Evolutionary conservation across 768 basidiomycete genomes (phyloP), one percentile per base, ranked within the genome.

Genomic region (Neoboletus magnificus): DNA sequence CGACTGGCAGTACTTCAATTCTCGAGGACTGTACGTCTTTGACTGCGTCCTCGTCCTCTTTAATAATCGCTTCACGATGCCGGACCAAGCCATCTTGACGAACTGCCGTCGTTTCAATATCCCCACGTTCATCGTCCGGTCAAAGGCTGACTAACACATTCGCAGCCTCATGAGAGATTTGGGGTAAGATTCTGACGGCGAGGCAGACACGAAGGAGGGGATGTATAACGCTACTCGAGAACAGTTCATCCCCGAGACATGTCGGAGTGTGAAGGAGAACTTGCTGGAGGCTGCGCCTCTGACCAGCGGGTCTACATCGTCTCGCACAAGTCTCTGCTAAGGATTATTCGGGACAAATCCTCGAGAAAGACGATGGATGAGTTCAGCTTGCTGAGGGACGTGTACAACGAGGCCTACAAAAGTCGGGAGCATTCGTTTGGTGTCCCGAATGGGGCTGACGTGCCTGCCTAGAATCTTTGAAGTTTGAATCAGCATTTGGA

Each of bases 401-500:
- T 70, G 0, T 51, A 63, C 23, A 51, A 48, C 30, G 63, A 61
- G 35, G 67, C 57, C 8, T 47, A 59, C 48, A 56, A 46, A 4
- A 35, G 48, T 50, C 53, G 40, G 20, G 59, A 29, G 40, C 56
- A 45, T 18, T n/a, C 37, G 30, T 59, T 61, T 1, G 53, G 59
- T 15, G 3, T 15, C 25, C 51, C 59, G 18, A 62, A 43, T 37
- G 50, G 44, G 29, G 42, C 50, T 22, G 22, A 22, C 22, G 1
- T 2, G 15, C 55, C 59, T 36, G 42, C 57, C 25, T 58, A 55
- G 32, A 66, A 54, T 45, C 37, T 51, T 36, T 64, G 46, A 67
- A 15, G 30, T 36, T 13, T 23, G 8, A 6, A 13, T 39, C 15
- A 1, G n/a, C 4, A 11, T 20, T 18, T 2, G 32, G 4, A 47